A percentile compares a stretch with the other conserved stretches of the same genome.
Evolutionary conservation across 2,329 filamentous ascomycete species (phyloP).

Genomic region (Didymella pomorum): DNA sequence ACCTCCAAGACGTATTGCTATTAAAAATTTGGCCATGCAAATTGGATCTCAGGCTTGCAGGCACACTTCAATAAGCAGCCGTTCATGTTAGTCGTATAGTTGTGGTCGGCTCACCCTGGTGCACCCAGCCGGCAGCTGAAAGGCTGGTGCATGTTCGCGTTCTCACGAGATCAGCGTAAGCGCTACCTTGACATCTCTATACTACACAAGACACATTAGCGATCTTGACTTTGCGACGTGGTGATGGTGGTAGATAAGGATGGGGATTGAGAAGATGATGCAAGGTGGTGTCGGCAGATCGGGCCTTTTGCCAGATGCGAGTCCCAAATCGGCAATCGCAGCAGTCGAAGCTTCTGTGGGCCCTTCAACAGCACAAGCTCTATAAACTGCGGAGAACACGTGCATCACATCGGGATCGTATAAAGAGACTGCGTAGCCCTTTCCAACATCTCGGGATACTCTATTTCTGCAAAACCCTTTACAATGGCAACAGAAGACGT

Average conservation of each 20-base stretch:
- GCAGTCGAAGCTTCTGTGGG: constrained; percentile 21
- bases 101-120: background rate
- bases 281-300: constrained; percentile 4
- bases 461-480: background rate
- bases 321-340: constrained; percentile 22
- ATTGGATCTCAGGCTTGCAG: no score
- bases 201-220: background rate
- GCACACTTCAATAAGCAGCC: background rate
- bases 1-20: no score
- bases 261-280: background rate
- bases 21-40: no score
- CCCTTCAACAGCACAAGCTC: constrained; percentile 6
- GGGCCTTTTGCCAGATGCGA: constrained; percentile 4
- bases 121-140: no score
- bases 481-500: constrained; percentile 30
- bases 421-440: constrained; percentile 1
- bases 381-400: constrained; percentile 14
- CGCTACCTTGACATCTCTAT: background rate
- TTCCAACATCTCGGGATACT: background rate
- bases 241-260: background rate
- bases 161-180: background rate
- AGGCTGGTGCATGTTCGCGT: background rate
- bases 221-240: background rate
- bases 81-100: background rate
- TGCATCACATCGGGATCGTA: constrained; percentile 4